Evolutionary conservation across 2,329 filamentous ascomycete genomes (phyloP).

Genomic region (Stachybotrys chlorohalonatus): DNA sequence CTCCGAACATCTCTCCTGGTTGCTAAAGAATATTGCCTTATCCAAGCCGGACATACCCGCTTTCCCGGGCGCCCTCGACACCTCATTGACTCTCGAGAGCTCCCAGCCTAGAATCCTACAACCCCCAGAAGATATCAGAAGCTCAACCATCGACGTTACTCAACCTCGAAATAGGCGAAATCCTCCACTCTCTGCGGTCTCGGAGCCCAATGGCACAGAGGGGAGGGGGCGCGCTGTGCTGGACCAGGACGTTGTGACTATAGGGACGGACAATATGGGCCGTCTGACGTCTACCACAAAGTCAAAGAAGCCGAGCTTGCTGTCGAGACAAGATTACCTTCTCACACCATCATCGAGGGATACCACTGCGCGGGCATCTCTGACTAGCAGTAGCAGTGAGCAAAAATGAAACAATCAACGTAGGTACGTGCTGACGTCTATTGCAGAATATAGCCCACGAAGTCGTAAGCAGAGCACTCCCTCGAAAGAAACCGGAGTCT

Average conservation of each 20-base stretch:
- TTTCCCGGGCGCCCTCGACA: constrained; percentile 22
- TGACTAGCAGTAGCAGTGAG: not conserved
- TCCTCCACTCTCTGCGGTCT: not conserved
- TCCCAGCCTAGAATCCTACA: not conserved
- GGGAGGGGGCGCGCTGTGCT: constrained; percentile 10
- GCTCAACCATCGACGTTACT: not conserved
- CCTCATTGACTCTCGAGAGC: constrained; percentile 8
- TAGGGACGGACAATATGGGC: constrained; percentile 31
- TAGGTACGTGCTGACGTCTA: not conserved
- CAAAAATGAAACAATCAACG: not conserved
- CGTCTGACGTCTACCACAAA: constrained; percentile 32
- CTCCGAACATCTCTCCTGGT: constrained; percentile 47
- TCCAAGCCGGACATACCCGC: constrained; percentile 29
- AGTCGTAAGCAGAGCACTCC: not conserved
- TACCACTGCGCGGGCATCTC: not conserved
- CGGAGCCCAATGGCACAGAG: constrained; percentile 11
- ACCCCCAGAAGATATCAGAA: not conserved
- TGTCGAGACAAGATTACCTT: constrained; percentile 13
- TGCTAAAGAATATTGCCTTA: constrained; percentile 38
- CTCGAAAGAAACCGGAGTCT: not conserved
- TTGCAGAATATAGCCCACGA: not conserved
- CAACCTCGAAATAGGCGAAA: not conserved
- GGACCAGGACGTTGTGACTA: constrained; percentile 16
- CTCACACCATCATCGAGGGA: constrained; percentile 25
- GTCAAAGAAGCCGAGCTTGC: constrained; percentile 34